Conservation (phyloP, 2,329 filamentous ascomycete genomes). For the Nemania sp. region DNA sequence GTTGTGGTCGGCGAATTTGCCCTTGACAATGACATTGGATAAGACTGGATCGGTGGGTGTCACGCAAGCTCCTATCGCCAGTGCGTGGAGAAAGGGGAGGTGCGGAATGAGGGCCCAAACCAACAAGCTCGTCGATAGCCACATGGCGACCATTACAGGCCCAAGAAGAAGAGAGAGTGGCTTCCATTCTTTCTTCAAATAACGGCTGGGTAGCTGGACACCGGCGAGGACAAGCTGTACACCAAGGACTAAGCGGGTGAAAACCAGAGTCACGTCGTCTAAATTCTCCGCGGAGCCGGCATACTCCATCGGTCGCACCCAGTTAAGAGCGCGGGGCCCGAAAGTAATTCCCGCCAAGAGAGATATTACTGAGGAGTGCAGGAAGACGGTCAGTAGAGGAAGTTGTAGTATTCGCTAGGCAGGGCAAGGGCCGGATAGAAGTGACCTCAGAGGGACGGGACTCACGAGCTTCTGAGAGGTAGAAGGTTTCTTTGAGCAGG, state of each 20-base stretch:
- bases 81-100: slow-evolving; percentile 74
- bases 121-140: slow-evolving; percentile 78
- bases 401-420: background rate
- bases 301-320: slow-evolving; percentile 77
- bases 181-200: slow-evolving; percentile 78
- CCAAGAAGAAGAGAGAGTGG: slow-evolving; percentile 75
- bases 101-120: slow-evolving; percentile 77
- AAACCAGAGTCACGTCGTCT: slow-evolving; percentile 77
- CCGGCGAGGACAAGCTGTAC: slow-evolving; percentile 90
- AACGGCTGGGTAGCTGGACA: slow-evolving; percentile 83
- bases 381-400: background rate
- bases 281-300: slow-evolving; percentile 64
- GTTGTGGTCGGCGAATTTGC: slow-evolving; percentile 90
- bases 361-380: slow-evolving; percentile 69
- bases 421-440: background rate
- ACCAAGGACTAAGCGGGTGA: slow-evolving; percentile 83
- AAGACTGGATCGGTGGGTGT: slow-evolving; percentile 89
- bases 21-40: slow-evolving; percentile 89
- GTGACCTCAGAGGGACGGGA: slow-evolving; percentile 30
- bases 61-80: slow-evolving; percentile 83
- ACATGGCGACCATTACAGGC: slow-evolving; percentile 86
- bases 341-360: slow-evolving; percentile 78
- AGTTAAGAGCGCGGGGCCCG: slow-evolving; percentile 76
- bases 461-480: slow-evolving; percentile 86
- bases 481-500: slow-evolving; percentile 85